Evolutionary conservation across 148 eudicot species (phyloP).

Genomic region (Rhododendron henanense): DNA sequence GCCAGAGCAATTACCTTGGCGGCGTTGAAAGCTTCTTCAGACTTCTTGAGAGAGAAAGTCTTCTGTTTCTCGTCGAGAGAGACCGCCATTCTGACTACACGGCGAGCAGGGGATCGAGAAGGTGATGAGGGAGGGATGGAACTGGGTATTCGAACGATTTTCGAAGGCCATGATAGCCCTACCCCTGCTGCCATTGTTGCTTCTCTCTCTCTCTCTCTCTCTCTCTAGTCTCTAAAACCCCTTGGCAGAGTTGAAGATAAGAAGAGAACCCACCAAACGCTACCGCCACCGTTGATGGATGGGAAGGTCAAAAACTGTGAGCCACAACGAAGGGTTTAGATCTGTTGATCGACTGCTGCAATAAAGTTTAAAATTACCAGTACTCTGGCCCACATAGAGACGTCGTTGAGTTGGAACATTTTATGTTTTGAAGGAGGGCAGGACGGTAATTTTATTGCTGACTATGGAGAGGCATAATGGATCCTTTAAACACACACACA

Average conservation of each 20-base stretch:
- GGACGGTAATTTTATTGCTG: no score
- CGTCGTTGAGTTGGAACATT: no score
- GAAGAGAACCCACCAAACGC: background rate
- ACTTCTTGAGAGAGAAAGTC: constrained; percentile 66
- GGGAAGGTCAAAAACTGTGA: background rate
- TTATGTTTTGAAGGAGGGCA: no score
- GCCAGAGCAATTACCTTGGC: constrained; percentile 58
- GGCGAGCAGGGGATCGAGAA: constrained; percentile 21
- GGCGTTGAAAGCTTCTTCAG: constrained; percentile 74
- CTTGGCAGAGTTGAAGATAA: background rate
- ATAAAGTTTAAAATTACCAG: background rate
- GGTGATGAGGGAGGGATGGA: constrained; percentile 6
- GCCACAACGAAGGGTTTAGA: background rate
- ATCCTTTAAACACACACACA: no score
- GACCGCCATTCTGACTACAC: constrained; percentile 50
- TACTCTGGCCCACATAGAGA: no score
- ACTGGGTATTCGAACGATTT: constrained; percentile 18
- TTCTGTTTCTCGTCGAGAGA: constrained; percentile 64
- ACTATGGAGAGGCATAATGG: no score
- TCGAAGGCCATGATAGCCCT: constrained; percentile 36
- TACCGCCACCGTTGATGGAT: background rate
- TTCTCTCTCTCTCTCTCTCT: constrained; percentile 9
- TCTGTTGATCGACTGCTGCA: background rate
- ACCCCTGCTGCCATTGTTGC: constrained; percentile 32
- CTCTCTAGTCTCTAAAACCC: background rate